Base-by-base conservation (phyloP, 768 basidiomycete species). In the button mushroom (Agaricus bisporus) region DNA sequence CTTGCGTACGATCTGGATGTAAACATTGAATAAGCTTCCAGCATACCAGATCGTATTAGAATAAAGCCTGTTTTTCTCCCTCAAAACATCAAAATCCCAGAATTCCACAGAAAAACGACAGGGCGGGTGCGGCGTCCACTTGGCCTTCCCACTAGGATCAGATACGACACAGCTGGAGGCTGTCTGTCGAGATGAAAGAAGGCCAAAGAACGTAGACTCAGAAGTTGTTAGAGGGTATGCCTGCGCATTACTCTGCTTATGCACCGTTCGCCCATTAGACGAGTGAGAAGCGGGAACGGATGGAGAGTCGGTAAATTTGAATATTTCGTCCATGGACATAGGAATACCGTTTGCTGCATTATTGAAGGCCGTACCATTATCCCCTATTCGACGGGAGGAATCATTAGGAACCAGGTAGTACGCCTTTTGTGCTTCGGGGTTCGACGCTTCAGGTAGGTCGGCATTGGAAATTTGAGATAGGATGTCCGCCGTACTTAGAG, bases 41-140 rank as follows among this genome's bases (percentile, higher is more conserved):
- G 88, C 92, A 64, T 93, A 90, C 82, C 90, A 94, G 49, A 95
- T 77, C 2, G 93, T 97, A 51, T 84, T 82, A 7, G 88, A 91
- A 66, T 95, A 84, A 48, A 90, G 67, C 14, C 91, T 76, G 48
- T 83, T 82, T 69, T 94, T 95, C 70, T 95, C 93, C 54, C 84
- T 86, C 37, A 97, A 75, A 32, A 75, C 69, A 56, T 88, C 85
- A 17, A 92, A 77, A 61, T 88, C 86, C 86, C 89, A 95, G 64
- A 95, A 95, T 67, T 95, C 93, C 48, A 92, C 89, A 8, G 82
- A 81, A 63, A 95, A 91, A 18, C 93, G 80, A 68, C 77, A 88
- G 0, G 94, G 94, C 42, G 87, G 83, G 62, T 82, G 81, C n/a
- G 79, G 73, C 0, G 85, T 78, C 85, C 86, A 91, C 32, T 70